phyloP scores from a whole-genome alignment of 805 yeast species.

The Candida suzukii region DNA sequence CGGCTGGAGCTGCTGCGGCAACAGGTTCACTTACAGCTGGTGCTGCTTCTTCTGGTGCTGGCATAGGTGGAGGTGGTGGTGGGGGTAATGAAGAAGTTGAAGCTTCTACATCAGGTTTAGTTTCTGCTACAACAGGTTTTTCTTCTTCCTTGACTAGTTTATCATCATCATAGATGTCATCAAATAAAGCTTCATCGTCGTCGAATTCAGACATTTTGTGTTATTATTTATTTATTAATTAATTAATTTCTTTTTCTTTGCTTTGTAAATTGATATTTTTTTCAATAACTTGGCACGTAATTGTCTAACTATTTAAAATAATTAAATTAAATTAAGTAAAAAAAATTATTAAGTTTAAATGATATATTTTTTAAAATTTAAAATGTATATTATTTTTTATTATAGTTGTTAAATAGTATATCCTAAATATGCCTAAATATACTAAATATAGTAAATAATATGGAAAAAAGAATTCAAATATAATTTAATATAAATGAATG shows the following conservation, averaged over 20 bases:
- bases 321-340: too few species aligned
- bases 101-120: conserved; percentile 2
- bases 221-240: neutral
- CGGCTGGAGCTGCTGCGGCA: conserved; percentile 3
- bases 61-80: conserved; percentile 4
- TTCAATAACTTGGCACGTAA: too few species aligned
- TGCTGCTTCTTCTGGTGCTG: conserved; percentile 2
- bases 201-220: conserved; percentile 55
- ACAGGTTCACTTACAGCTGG: too few species aligned
- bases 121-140: conserved; percentile 19
- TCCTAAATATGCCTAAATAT: conserved; percentile 1
- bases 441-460: neutral
- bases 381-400: too few species aligned
- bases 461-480: too few species aligned
- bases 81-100: conserved; percentile 18
- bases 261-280: neutral
- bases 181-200: conserved; percentile 92
- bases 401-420: too few species aligned
- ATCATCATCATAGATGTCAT: conserved; percentile 64
- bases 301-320: too few species aligned
- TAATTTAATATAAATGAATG: too few species aligned
- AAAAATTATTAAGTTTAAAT: neutral
- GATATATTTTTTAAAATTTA: neutral
- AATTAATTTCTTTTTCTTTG: neutral
- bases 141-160: conserved; percentile 5